Conservation (phyloP, 2,329 filamentous ascomycete genomes). For the Phialemonium atrogriseum region DNA sequence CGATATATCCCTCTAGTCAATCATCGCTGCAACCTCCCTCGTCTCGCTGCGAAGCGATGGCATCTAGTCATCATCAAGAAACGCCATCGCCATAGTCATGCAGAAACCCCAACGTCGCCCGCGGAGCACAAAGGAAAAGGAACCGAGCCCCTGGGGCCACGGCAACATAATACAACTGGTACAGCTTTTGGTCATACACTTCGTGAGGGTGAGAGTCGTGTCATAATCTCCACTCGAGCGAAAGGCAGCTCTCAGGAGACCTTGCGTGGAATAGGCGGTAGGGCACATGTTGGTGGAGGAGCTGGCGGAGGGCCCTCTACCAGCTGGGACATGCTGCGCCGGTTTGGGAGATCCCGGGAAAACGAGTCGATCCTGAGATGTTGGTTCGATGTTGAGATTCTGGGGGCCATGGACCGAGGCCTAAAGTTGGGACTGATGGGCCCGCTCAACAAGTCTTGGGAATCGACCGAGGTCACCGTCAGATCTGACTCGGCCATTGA, state of each 20-base stretch:
- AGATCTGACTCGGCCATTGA: neutral
- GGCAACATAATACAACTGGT: no score
- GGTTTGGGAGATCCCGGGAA: conserved; percentile 17
- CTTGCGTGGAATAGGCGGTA: conserved; percentile 42
- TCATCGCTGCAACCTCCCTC: neutral
- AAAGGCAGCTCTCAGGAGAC: neutral
- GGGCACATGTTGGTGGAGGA: conserved; percentile 45
- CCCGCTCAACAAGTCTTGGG: conserved; percentile 1
- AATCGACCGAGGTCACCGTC: neutral
- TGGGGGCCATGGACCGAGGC: conserved; percentile 4
- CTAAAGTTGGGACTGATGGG: conserved; percentile 5
- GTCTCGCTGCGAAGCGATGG: no score
- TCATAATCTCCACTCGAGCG: neutral
- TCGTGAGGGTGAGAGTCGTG: conserved; percentile 1
- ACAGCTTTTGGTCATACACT: neutral
- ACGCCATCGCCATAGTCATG: conserved; percentile 1
- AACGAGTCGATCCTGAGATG: conserved; percentile 15
- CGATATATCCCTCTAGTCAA: neutral
- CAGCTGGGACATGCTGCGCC: conserved; percentile 44
- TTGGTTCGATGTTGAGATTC: conserved; percentile 11
- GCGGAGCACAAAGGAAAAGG: neutral
- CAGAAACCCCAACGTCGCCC: neutral
- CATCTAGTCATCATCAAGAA: no score
- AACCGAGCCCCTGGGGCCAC: no score
- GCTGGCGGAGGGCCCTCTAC: conserved; percentile 42